Evolutionary conservation across 2,329 filamentous ascomycete species (phyloP).

Genomic region (Aspergillus sp.): DNA sequence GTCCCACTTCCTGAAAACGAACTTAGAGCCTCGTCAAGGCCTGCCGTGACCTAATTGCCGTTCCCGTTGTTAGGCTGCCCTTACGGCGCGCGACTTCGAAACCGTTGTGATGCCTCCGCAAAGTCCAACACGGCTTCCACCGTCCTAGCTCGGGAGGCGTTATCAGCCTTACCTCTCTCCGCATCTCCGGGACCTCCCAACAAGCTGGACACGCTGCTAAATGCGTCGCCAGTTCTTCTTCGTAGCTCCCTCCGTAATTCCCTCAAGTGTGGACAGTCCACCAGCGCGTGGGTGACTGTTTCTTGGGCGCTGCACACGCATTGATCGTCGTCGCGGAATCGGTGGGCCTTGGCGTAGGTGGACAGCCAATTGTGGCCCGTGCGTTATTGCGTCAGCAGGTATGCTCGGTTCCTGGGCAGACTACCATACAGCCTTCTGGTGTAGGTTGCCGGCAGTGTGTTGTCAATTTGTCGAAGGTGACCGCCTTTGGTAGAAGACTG

Average conservation of each 20-base stretch:
- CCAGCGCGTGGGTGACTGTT: slow-evolving; percentile 9
- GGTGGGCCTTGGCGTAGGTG: slow-evolving; percentile 3
- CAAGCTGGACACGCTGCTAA: slow-evolving; percentile 2
- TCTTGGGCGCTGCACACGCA: slow-evolving; percentile 10
- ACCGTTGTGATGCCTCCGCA: slow-evolving; percentile 5
- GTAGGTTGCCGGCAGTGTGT: not conserved
- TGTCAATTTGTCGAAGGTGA: not conserved
- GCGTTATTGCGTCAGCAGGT: slow-evolving; percentile 10
- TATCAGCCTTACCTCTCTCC: slow-evolving; percentile 5
- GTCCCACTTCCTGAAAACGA: slow-evolving; percentile 2
- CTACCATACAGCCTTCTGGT: slow-evolving; percentile 1
- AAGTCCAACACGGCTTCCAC: slow-evolving; percentile 6
- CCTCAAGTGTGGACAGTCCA: slow-evolving; percentile 6
- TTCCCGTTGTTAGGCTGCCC: slow-evolving; percentile 5
- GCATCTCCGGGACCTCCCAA: slow-evolving; percentile 5
- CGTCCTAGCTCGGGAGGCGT: slow-evolving; percentile 1
- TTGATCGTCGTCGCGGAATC: slow-evolving; percentile 4
- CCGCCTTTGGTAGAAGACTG: not conserved
- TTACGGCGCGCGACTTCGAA: slow-evolving; percentile 6
- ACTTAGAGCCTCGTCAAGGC: slow-evolving; percentile 8
- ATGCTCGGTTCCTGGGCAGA: slow-evolving; percentile 6
- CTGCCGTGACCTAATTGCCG: slow-evolving; percentile 5
- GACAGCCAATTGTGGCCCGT: slow-evolving; percentile 11
- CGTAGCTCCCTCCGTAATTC: slow-evolving; percentile 1
- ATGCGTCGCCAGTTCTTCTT: slow-evolving; percentile 1